Evolutionary conservation across 2,329 filamentous ascomycete species (phyloP), one percentile per base, ranked within the genome.

Genomic region (Fusarium avenaceum): DNA sequence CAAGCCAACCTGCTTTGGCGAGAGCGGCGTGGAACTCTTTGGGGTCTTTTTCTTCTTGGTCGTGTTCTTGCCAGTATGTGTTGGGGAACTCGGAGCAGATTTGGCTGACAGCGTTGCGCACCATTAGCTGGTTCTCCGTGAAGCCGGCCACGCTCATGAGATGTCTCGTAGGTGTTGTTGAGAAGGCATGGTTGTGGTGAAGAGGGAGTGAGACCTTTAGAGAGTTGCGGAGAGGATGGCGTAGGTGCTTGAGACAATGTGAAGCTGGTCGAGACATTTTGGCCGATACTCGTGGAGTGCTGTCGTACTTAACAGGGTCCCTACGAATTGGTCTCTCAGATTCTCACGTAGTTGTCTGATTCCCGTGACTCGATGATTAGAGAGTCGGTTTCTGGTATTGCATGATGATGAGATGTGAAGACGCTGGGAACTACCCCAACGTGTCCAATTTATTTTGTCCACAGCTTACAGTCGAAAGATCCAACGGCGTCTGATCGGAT

Each of bases 1-100:
- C 92, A 40, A 96, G 85, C 91, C 92, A 96, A 8, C 93, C 92
- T 67, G 89, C 90, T 57, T 87, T 86, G 9, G 92, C 90, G 10
- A 96, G 79, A 0, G 90, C 90, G 1, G 89, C 86, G 76, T 96
- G 92, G 40, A 96, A 89, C 35, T 93, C 91, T 50, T 87, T 85
- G 0, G 92, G 93, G 76, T 95, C 91, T 60, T 87, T 82, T 66
- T 89, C 89, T 7, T 84, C 84, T 67, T 92, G 86, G 75, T 96
- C 92, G 67, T 83, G 89, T 53, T 91, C 86, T 70, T 89, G 89
- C 92, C 92, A 95, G 79, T 94, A 95, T 13, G 87, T 85, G 71
- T 92, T 90, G 17, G 91, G 87, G 65, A 92, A 95, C 11, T 87
- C 83, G 3, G 88, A 81, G 76, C 92, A 94, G 26, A 94, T 83